A percentile compares a stretch with the other conserved stretches of the same genome.
These are phyloP conservation scores for Phytopythium helicoides DNA, from an alignment of 352 stramenopile genomes.

Conservation along the genomic window DNA sequence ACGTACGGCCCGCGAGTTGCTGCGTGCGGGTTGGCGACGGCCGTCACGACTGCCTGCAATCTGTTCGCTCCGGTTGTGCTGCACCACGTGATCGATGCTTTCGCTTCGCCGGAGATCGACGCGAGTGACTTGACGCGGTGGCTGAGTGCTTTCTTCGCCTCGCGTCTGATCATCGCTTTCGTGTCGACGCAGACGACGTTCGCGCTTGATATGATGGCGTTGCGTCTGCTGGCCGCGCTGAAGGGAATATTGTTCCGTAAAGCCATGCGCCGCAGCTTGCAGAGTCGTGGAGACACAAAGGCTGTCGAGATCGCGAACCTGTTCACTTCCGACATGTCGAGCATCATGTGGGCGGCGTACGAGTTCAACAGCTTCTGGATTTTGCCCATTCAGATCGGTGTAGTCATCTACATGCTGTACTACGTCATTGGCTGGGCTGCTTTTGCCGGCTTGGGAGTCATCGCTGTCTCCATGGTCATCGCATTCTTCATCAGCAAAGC, in stretches of 20 bases:
- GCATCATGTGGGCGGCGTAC: slow-evolving; percentile 31
- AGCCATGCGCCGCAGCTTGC: slow-evolving; percentile 21
- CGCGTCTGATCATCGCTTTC: slow-evolving; percentile 27
- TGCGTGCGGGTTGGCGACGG: slow-evolving; percentile 23
- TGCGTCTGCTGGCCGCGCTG: slow-evolving; percentile 17
- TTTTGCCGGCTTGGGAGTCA: slow-evolving; percentile 27
- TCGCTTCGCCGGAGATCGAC: slow-evolving; percentile 19
- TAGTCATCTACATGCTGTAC: slow-evolving; percentile 27
- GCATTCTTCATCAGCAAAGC: slow-evolving; percentile 20
- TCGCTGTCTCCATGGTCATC: slow-evolving; percentile 12
- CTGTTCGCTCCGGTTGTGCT: slow-evolving; percentile 45
- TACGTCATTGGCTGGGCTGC: slow-evolving; percentile 15
- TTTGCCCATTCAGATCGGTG: slow-evolving; percentile 24
- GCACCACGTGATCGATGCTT: slow-evolving; percentile 42
- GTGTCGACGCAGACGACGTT: slow-evolving; percentile 21
- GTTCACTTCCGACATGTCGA: slow-evolving; percentile 88
- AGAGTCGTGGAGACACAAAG: slow-evolving; percentile 2
- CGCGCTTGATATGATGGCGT: slow-evolving; percentile 19
- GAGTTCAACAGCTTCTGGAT: slow-evolving; percentile 47
- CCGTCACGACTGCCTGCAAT: slow-evolving; percentile 16
- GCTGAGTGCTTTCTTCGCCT: slow-evolving; percentile 39
- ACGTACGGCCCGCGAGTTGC: slow-evolving; percentile 23
- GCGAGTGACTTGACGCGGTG: slow-evolving; percentile 25
- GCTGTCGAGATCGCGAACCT: slow-evolving; percentile 90
- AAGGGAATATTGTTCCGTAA: slow-evolving; percentile 45